Percentiles rank a stretch among this genome's conserved stretches.
These are phyloP conservation scores for Sporopachydermia cereana DNA, from an alignment of 1,139 yeast genomes.

Conservation along the genomic window DNA sequence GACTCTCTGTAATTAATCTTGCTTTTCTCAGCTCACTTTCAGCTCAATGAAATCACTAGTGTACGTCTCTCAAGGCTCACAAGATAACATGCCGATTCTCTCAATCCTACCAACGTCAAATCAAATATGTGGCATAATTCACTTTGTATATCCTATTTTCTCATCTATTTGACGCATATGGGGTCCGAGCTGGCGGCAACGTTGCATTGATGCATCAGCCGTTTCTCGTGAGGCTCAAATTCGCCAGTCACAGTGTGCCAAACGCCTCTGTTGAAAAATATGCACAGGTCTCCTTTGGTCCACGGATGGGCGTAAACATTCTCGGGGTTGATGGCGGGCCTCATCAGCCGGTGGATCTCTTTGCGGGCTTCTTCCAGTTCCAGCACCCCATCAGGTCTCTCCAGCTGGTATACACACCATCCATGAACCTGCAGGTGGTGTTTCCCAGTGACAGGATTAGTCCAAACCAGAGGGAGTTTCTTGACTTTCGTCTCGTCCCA, in stretches of 20 bases:
- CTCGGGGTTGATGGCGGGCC: slow-evolving; percentile 73
- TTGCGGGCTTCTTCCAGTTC: slow-evolving; percentile 60
- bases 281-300: slow-evolving; percentile 73
- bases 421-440: slow-evolving; percentile 82
- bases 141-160: too few relatives aligned
- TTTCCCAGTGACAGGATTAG: slow-evolving; percentile 75
- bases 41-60: too few relatives aligned
- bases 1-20: too few relatives aligned
- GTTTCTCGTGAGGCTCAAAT: slow-evolving; percentile 59
- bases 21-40: too few relatives aligned
- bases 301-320: slow-evolving; percentile 72
- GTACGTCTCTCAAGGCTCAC: too few relatives aligned
- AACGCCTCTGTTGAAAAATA: slow-evolving; percentile 78
- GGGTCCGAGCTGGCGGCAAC: slow-evolving; percentile 78
- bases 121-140: too few relatives aligned
- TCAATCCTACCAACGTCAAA: too few relatives aligned
- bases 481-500: slow-evolving; percentile 75
- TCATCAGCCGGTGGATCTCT: slow-evolving; percentile 58
- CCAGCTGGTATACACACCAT: slow-evolving; percentile 63
- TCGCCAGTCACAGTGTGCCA: slow-evolving; percentile 90
- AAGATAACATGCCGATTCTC: too few relatives aligned
- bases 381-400: slow-evolving; percentile 40
- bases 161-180: slow-evolving; percentile 14
- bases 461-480: slow-evolving; percentile 79
- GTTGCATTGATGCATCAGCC: slow-evolving; percentile 89